These are phyloP conservation scores for Puccinia triticina DNA, from an alignment of 1,284 basidiomycete species.

Conservation along the genomic window DNA sequence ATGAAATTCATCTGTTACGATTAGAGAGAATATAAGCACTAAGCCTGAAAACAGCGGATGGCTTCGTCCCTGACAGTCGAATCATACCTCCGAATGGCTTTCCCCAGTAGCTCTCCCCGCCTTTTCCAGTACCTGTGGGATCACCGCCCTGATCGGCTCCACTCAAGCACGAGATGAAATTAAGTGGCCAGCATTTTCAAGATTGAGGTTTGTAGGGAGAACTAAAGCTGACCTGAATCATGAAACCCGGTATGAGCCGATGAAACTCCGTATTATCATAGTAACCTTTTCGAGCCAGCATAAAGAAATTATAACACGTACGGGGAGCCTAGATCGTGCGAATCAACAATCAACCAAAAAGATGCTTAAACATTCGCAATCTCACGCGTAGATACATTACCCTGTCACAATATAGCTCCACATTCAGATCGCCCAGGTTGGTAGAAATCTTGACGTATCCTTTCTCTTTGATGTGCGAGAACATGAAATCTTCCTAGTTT, in stretches of 20 bases:
- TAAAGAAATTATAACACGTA: conserved; percentile 51
- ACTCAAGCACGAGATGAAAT: background rate
- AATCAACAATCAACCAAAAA: conserved; percentile 8
- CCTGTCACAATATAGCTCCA: conserved; percentile 90
- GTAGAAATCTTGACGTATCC: conserved; percentile 90
- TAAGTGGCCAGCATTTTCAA: background rate
- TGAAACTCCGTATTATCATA: conserved; percentile 88
- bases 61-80: too few species aligned
- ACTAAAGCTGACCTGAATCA: conserved; percentile 66
- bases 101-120: conserved; percentile 92
- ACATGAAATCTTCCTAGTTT: conserved; percentile 80
- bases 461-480: conserved; percentile 64
- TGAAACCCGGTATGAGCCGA: conserved; percentile 92
- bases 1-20: conserved; percentile 45
- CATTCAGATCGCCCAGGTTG: conserved; percentile 82
- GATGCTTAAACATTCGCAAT: background rate
- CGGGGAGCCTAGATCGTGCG: conserved; percentile 61
- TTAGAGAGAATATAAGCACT: background rate
- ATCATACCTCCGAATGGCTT: conserved; percentile 92
- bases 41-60: conserved; percentile 60
- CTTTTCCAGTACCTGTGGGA: conserved; percentile 90
- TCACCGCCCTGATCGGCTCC: conserved; percentile 87
- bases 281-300: conserved; percentile 74
- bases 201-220: background rate
- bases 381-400: conserved; percentile 60